phyloP scores from a whole-genome alignment of 345 rosid genomes.

The Citrus maxima region DNA sequence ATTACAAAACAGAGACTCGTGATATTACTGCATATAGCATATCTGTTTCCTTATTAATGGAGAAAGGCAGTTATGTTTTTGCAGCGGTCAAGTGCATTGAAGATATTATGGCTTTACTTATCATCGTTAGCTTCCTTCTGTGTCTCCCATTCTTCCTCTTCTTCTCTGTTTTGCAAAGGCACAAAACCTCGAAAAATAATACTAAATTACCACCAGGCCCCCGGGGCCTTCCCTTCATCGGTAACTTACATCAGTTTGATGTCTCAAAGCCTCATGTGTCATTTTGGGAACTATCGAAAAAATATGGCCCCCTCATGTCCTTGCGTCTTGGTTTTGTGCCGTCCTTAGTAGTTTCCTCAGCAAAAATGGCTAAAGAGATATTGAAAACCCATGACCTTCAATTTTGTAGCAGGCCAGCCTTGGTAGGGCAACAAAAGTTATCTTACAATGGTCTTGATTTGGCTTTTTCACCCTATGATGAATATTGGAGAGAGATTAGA shows the following conservation, averaged over 20 bases:
- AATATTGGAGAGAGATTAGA: constrained; percentile 28
- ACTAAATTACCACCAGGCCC: constrained; percentile 46
- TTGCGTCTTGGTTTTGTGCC: constrained; percentile 35
- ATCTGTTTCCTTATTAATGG: no score
- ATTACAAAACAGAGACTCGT: no score
- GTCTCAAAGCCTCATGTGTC: constrained; percentile 22
- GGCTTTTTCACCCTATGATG: constrained; percentile 26
- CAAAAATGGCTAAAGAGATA: constrained; percentile 22
- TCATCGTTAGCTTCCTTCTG: neutral
- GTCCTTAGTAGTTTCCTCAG: constrained; percentile 28
- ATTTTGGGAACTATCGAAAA: constrained; percentile 40
- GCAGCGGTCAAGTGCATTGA: neutral
- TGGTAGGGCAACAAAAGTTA: neutral
- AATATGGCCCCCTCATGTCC: constrained; percentile 49
- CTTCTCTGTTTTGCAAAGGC: neutral
- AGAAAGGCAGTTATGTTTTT: no score
- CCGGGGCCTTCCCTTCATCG: constrained; percentile 39
- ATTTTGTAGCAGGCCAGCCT: constrained; percentile 19
- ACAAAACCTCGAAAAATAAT: neutral
- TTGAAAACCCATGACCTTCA: constrained; percentile 27
- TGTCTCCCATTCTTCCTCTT: constrained; percentile 5
- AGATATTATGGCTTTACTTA: neutral
- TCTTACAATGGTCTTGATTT: constrained; percentile 10
- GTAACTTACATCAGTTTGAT: constrained; percentile 46
- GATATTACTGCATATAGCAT: no score